Conservation (phyloP, 2,329 filamentous ascomycete genomes). For the Diaporthe sp. region DNA sequence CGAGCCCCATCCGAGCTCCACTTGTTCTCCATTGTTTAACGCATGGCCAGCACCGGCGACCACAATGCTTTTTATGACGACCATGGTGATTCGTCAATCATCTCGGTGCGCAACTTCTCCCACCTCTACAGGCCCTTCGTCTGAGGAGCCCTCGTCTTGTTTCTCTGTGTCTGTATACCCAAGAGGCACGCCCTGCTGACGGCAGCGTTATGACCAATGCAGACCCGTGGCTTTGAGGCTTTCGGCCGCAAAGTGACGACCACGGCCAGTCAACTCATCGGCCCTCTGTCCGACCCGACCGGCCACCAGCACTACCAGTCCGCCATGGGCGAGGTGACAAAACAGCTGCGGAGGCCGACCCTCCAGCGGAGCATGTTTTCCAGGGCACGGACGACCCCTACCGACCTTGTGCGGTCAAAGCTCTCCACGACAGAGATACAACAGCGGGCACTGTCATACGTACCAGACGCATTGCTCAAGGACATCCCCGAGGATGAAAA, state of each 20-base stretch:
- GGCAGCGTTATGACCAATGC: constrained; percentile 38
- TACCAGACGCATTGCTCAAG: constrained; percentile 89
- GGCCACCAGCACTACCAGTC: constrained; percentile 80
- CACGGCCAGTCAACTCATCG: constrained; percentile 91
- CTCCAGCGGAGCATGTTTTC: constrained; percentile 93
- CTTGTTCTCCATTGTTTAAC: constrained; percentile 41
- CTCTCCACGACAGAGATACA: constrained; percentile 94
- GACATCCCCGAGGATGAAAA: constrained; percentile 91
- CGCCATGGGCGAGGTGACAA: constrained; percentile 90
- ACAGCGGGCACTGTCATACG: constrained; percentile 87
- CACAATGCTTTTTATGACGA: constrained; percentile 62
- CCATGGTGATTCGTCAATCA: constrained; percentile 62
- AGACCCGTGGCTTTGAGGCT: constrained; percentile 91
- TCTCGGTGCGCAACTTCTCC: constrained; percentile 47
- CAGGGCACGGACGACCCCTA: constrained; percentile 90
- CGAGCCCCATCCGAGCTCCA: constrained; percentile 39
- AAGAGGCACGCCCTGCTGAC: constrained; percentile 35
- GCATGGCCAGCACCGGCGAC: constrained; percentile 51
- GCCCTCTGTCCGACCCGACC: constrained; percentile 68
- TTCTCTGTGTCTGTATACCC: constrained; percentile 20
- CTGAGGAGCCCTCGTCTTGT: background rate
- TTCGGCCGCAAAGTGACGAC: constrained; percentile 96
- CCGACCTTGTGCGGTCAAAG: constrained; percentile 91
- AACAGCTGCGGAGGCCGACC: constrained; percentile 85
- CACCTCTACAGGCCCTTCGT: constrained; percentile 22